Evolutionary conservation across 495 filamentous ascomycete species (phyloP).

Genomic region (Tuber brumale): DNA sequence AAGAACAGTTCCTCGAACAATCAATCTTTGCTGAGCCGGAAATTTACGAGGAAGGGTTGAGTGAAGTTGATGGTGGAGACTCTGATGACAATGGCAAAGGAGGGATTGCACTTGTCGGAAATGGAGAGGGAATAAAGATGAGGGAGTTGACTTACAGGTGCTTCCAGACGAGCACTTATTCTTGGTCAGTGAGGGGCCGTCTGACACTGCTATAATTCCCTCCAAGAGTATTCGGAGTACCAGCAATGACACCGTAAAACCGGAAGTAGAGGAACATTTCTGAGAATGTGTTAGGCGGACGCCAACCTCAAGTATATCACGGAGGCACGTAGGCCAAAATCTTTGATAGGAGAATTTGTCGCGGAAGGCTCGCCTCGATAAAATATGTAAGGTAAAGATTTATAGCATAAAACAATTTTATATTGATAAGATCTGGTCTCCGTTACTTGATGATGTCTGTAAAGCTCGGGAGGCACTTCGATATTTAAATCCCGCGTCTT

Average conservation of each 20-base stretch:
- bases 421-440: too few relatives aligned
- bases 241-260: constrained; percentile 5
- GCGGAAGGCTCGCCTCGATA: too few relatives aligned
- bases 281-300: too few relatives aligned
- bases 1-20: constrained; percentile 74
- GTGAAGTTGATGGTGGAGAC: constrained; percentile 38
- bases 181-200: background rate
- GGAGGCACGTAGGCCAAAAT: too few relatives aligned
- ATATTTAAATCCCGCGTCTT: too few relatives aligned
- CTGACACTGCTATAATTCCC: constrained; percentile 10
- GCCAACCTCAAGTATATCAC: too few relatives aligned
- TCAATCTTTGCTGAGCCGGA: constrained; percentile 76
- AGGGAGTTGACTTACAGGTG: constrained; percentile 23
- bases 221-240: constrained; percentile 32
- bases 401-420: too few relatives aligned
- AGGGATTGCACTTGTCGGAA: constrained; percentile 36
- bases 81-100: constrained; percentile 36
- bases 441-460: too few relatives aligned
- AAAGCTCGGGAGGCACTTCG: too few relatives aligned
- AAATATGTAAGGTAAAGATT: too few relatives aligned
- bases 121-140: constrained; percentile 4
- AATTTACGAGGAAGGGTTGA: constrained; percentile 66
- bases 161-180: constrained; percentile 35
- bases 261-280: constrained; percentile 41
- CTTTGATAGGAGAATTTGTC: too few relatives aligned